phyloP scores from a whole-genome alignment of 805 yeast genomes.

The Saccharomycopsis selenospora region DNA sequence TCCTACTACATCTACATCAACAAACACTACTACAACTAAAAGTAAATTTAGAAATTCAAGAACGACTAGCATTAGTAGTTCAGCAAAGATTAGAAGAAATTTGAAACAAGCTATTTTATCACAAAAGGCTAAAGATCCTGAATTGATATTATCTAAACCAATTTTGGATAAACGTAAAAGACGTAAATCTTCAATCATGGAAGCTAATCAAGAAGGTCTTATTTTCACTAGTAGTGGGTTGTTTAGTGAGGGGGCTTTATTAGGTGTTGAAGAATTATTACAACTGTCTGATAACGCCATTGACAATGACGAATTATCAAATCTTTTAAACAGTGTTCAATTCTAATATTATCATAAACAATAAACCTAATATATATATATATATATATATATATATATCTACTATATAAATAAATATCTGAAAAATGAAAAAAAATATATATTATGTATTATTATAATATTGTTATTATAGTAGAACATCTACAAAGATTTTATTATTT shows the following conservation, averaged over 20 bases:
- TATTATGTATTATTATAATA: too few species aligned
- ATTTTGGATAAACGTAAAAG: constrained; percentile 35
- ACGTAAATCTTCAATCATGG: constrained; percentile 48
- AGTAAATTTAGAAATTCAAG: constrained; percentile 9
- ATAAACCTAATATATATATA: too few species aligned
- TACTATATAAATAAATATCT: too few species aligned
- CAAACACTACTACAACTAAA: too few species aligned
- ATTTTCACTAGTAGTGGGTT: constrained; percentile 70
- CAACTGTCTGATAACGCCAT: constrained; percentile 41
- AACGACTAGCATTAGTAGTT: constrained; percentile 5
- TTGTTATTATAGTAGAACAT: too few species aligned
- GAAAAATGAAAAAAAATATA: too few species aligned
- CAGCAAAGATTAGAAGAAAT: constrained; percentile 9
- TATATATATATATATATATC: too few species aligned
- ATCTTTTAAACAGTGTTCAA: constrained; percentile 12
- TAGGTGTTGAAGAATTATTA: constrained; percentile 64
- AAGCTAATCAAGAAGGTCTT: constrained; percentile 67
- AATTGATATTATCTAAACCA: constrained; percentile 16
- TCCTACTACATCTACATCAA: not conserved
- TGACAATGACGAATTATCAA: constrained; percentile 12
- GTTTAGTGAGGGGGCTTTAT: constrained; percentile 66
- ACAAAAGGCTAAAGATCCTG: constrained; percentile 2
- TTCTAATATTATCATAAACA: too few species aligned
- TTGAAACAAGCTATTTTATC: constrained; percentile 8
- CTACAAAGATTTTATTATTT: too few species aligned